A percentile compares a stretch with the other conserved stretches of the same genome.
phyloP scores from a whole-genome alignment of 192 early-diverging fungal species.

The Coemansia sp. region DNA sequence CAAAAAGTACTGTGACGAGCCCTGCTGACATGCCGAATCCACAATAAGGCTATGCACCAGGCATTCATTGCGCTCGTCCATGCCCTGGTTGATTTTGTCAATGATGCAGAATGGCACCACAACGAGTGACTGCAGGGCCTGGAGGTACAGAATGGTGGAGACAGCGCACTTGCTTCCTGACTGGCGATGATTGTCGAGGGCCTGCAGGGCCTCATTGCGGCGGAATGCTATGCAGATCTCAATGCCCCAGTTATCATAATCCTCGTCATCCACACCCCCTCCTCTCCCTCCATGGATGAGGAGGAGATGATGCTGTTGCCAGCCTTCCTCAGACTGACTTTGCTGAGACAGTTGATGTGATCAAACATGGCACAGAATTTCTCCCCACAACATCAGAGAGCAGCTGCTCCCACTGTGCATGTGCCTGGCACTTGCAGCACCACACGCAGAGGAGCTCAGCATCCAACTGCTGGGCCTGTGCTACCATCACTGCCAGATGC shows the following conservation, averaged over 20 bases:
- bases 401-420: slow-evolving; percentile 65
- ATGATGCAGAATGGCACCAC: slow-evolving; percentile 96
- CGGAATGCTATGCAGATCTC: slow-evolving; percentile 95
- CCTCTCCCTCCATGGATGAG: not conserved
- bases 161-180: slow-evolving; percentile 97
- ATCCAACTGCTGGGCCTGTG: slow-evolving; percentile 45
- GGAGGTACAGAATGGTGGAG: slow-evolving; percentile 93
- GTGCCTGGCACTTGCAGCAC: slow-evolving; percentile 34
- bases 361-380: slow-evolving; percentile 76
- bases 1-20: slow-evolving; percentile 76
- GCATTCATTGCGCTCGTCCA: slow-evolving; percentile 97
- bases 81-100: slow-evolving; percentile 99
- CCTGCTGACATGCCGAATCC: slow-evolving; percentile 67
- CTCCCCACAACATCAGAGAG: slow-evolving; percentile 59
- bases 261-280: slow-evolving; percentile 58
- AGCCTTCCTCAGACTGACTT: slow-evolving; percentile 26
- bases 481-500: slow-evolving; percentile 57
- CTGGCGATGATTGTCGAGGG: slow-evolving; percentile 85
- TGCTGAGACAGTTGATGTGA: slow-evolving; percentile 54
- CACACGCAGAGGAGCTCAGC: slow-evolving; percentile 34
- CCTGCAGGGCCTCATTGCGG: slow-evolving; percentile 76
- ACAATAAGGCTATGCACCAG: slow-evolving; percentile 93
- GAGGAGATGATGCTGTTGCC: slow-evolving; percentile 20
- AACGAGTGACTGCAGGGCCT: slow-evolving; percentile 82
- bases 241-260: slow-evolving; percentile 91